Percentiles rank a stretch among this genome's conserved stretches.
These are phyloP conservation scores for Schwanniomyces vanrijiae DNA, from an alignment of 805 yeast genomes.

Conservation along the genomic window DNA sequence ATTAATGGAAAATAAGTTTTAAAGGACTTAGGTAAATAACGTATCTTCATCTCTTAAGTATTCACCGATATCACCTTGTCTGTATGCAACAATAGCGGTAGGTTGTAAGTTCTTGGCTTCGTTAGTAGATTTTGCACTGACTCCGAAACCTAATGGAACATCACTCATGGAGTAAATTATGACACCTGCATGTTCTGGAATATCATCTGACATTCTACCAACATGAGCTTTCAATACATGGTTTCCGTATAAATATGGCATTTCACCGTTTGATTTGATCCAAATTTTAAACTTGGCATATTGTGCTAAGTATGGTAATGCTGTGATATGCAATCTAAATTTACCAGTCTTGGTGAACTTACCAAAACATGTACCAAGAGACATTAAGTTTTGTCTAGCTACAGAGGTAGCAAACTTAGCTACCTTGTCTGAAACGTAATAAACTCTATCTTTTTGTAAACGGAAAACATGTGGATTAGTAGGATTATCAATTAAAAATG, in stretches of 20 bases:
- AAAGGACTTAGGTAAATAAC: conserved; percentile 61
- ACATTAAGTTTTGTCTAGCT: conserved; percentile 86
- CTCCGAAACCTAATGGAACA: conserved; percentile 93
- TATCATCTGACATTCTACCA: conserved; percentile 95
- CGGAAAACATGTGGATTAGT: conserved; percentile 93
- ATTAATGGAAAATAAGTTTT: background rate
- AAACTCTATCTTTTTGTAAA: conserved; percentile 93
- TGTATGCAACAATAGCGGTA: conserved; percentile 89
- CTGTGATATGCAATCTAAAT: conserved; percentile 92
- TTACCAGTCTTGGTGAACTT: conserved; percentile 97
- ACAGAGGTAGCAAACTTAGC: conserved; percentile 89
- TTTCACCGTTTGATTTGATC: conserved; percentile 97
- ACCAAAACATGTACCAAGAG: conserved; percentile 90
- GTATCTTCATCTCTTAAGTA: conserved; percentile 98
- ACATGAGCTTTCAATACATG: conserved; percentile 95
- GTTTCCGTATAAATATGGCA: conserved; percentile 97
- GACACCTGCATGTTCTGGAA: conserved; percentile 97
- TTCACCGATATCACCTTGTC: conserved; percentile 98
- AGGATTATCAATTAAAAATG: conserved; percentile 79
- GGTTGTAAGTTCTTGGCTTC: conserved; percentile 90
- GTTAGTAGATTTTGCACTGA: conserved; percentile 84
- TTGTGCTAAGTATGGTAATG: conserved; percentile 77
- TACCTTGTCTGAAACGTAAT: conserved; percentile 80
- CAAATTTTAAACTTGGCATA: conserved; percentile 92
- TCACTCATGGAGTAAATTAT: conserved; percentile 89